Conservation (phyloP, 345 rosid genomes). For the Syzygium jambos region DNA sequence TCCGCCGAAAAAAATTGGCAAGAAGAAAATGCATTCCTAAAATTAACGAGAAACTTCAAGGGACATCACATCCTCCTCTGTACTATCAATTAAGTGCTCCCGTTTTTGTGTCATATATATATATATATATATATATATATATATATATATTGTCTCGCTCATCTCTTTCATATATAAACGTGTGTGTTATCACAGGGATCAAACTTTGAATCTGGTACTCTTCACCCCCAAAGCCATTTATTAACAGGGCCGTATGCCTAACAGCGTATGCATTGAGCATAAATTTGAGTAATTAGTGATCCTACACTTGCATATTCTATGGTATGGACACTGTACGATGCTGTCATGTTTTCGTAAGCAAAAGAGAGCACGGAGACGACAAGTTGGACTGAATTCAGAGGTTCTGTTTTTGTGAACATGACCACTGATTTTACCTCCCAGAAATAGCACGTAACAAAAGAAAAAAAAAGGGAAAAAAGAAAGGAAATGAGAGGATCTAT, state of each 20-base stretch:
- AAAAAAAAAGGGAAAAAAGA: background rate
- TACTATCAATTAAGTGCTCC: background rate
- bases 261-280: background rate
- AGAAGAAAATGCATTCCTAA: background rate
- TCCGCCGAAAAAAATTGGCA: background rate
- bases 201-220: too few relatives aligned
- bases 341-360: background rate
- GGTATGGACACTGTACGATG: background rate
- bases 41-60: background rate
- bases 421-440: background rate
- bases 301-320: background rate
- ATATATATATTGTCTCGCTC: background rate
- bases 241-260: too few relatives aligned
- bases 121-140: background rate
- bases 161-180: too few relatives aligned
- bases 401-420: background rate
- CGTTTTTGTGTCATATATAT: background rate
- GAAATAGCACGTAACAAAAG: background rate
- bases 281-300: background rate
- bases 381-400: background rate
- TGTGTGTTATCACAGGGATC: too few relatives aligned
- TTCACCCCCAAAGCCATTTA: too few relatives aligned
- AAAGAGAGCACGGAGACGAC: background rate
- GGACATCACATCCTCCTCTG: background rate
- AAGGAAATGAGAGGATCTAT: background rate